These are phyloP conservation scores for Trichoderma atroviride DNA, from an alignment of 2,329 filamentous ascomycete genomes.

Conservation along the genomic window DNA sequence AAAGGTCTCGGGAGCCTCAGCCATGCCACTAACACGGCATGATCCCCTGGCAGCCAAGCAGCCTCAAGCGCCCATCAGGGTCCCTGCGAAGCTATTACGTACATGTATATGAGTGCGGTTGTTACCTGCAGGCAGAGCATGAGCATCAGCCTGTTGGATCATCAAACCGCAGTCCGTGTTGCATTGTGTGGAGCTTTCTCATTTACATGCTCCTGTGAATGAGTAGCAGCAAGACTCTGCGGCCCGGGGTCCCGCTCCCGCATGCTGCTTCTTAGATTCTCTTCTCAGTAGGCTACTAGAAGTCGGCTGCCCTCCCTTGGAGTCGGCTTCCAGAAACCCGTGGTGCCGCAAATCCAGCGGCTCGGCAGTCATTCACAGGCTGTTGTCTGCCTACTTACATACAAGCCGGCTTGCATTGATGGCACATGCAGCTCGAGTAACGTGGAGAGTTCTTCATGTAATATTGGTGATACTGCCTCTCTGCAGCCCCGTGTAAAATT, in stretches of 20 bases:
- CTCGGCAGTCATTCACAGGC: slow-evolving; percentile 6
- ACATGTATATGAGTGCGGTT: slow-evolving; percentile 1
- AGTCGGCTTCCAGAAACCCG: neutral
- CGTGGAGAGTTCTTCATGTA: neutral
- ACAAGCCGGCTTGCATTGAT: neutral
- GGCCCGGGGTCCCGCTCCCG: slow-evolving; percentile 21
- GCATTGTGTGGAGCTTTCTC: neutral
- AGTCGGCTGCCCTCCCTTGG: too few species aligned
- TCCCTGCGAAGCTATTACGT: slow-evolving; percentile 16
- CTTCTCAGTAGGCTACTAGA: neutral
- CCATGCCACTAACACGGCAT: slow-evolving; percentile 7
- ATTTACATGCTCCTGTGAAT: neutral
- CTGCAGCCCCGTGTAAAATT: neutral
- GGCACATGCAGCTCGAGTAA: neutral
- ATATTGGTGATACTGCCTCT: neutral
- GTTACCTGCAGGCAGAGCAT: neutral
- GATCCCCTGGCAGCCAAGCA: neutral
- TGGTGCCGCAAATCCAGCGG: slow-evolving; percentile 1
- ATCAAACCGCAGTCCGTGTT: neutral
- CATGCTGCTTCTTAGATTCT: neutral
- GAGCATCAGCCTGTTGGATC: neutral
- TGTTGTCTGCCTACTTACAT: neutral
- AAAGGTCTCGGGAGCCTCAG: slow-evolving; percentile 5
- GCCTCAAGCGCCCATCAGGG: slow-evolving; percentile 11
- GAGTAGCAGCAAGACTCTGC: neutral